Conservation (phyloP, 2,329 filamentous ascomycete genomes). For the Aspergillus viridinutans region DNA sequence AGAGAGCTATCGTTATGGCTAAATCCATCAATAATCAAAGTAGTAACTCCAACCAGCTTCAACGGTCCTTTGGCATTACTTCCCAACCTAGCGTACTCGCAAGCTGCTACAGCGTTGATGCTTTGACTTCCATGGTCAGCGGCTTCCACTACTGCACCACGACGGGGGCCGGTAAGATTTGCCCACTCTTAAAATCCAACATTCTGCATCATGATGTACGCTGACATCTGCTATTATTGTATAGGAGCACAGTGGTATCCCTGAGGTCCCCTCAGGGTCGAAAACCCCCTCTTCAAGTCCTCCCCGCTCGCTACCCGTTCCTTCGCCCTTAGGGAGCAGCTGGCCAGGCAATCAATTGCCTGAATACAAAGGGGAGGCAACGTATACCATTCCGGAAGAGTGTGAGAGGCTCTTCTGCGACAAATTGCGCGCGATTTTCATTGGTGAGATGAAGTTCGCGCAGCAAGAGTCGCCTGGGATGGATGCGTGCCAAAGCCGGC, state of each 20-base stretch:
- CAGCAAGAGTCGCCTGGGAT: slow-evolving; percentile 79
- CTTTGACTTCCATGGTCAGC: slow-evolving; percentile 63
- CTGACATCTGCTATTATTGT: slow-evolving; percentile 4
- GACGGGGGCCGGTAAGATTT: slow-evolving; percentile 66
- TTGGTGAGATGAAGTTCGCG: slow-evolving; percentile 82
- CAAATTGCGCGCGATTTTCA: slow-evolving; percentile 88
- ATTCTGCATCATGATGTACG: not conserved
- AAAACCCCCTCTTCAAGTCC: slow-evolving; percentile 83
- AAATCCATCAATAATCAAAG: slow-evolving; percentile 62
- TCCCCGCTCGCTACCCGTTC: slow-evolving; percentile 73
- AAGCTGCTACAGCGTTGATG: slow-evolving; percentile 83
- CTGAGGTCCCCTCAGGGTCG: slow-evolving; percentile 85
- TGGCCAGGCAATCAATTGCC: slow-evolving; percentile 27
- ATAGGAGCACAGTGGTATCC: slow-evolving; percentile 85
- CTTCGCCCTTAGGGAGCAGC: slow-evolving; percentile 58
- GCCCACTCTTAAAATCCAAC: not conserved
- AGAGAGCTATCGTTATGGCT: slow-evolving; percentile 27
- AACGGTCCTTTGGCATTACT: slow-evolving; percentile 52
- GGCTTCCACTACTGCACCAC: slow-evolving; percentile 96
- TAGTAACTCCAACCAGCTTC: slow-evolving; percentile 62
- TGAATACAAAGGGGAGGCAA: slow-evolving; percentile 74
- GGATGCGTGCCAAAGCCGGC: slow-evolving; percentile 57
- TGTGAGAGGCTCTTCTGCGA: slow-evolving; percentile 99
- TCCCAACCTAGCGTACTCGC: slow-evolving; percentile 71
- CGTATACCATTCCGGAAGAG: slow-evolving; percentile 96